These are phyloP conservation scores for Hemerocallis citrina DNA, from an alignment of 106 monocot genomes.

Conservation along the genomic window DNA sequence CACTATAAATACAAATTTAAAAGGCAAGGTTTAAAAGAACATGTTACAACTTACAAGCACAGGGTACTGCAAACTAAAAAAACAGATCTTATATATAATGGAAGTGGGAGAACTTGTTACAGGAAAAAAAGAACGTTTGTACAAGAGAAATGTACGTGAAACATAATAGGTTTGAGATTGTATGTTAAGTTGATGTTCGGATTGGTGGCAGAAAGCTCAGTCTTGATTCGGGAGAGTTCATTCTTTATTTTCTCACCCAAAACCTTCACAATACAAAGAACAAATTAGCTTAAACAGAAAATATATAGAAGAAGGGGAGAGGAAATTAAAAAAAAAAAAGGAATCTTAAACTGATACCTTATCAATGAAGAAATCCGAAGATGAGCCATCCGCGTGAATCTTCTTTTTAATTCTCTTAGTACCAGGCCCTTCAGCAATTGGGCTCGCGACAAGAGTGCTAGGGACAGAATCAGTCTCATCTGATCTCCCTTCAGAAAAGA, in stretches of 20 bases:
- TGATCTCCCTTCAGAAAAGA: slow-evolving; percentile 16
- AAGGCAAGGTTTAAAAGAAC: no score
- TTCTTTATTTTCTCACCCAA: slow-evolving; percentile 71
- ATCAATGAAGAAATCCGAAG: slow-evolving; percentile 51
- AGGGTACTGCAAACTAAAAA: no score
- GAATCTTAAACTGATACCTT: slow-evolving; percentile 35
- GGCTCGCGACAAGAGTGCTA: slow-evolving; percentile 15
- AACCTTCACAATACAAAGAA: no score
- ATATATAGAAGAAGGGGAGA: no score
- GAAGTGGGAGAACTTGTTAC: no score
- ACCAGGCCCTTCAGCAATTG: slow-evolving; percentile 35
- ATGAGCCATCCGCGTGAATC: slow-evolving; percentile 23
- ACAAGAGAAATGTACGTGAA: no score
- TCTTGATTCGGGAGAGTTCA: slow-evolving; percentile 39
- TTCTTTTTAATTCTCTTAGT: slow-evolving; percentile 51
- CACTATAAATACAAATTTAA: background rate
- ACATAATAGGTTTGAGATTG: no score
- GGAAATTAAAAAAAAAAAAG: background rate
- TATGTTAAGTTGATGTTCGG: slow-evolving; percentile 6
- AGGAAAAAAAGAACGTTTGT: no score
- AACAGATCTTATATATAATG: no score
- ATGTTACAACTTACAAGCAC: no score
- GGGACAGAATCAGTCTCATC: slow-evolving; percentile 4
- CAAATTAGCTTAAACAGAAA: no score
- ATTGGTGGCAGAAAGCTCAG: slow-evolving; percentile 9